These are phyloP conservation scores for Monosporascus sp. DNA, from an alignment of 2,329 filamentous ascomycete species.

Conservation along the genomic window DNA sequence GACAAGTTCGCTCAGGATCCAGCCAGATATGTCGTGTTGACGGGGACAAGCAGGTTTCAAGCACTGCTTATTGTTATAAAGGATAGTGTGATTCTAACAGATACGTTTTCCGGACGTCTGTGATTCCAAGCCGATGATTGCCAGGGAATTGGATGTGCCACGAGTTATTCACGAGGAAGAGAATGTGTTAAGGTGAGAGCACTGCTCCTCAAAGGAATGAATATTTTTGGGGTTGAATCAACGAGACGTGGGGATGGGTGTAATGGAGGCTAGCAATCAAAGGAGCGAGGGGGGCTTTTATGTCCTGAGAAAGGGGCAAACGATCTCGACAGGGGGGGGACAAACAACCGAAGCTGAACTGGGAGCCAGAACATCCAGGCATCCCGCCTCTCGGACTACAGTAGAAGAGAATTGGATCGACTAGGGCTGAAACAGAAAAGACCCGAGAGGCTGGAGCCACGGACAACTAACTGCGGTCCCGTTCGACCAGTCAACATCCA, in stretches of 20 bases:
- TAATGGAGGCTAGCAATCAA: not conserved
- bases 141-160: conserved; percentile 23
- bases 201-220: conserved; percentile 29
- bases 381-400: not conserved
- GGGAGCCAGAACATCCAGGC: not conserved
- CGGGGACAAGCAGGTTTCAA: not conserved
- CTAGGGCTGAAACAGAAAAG: conserved; percentile 12
- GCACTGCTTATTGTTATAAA: not conserved
- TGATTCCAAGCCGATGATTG: conserved; percentile 6
- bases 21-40: conserved; percentile 1
- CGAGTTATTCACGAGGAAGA: conserved; percentile 19
- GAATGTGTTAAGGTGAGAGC: conserved; percentile 31
- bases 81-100: not conserved
- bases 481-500: not conserved
- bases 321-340: not conserved
- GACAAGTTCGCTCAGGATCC: not conserved
- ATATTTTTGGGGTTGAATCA: conserved; percentile 13
- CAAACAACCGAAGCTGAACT: not conserved
- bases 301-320: conserved; percentile 6
- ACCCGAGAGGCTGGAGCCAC: conserved; percentile 3
- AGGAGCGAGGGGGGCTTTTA: conserved; percentile 17
- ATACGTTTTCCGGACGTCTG: conserved; percentile 3
- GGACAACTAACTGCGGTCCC: not conserved
- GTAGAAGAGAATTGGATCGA: conserved; percentile 7
- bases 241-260: not conserved